phyloP scores from a whole-genome alignment of 192 early-diverging fungal species.

The Backusella sp. region DNA sequence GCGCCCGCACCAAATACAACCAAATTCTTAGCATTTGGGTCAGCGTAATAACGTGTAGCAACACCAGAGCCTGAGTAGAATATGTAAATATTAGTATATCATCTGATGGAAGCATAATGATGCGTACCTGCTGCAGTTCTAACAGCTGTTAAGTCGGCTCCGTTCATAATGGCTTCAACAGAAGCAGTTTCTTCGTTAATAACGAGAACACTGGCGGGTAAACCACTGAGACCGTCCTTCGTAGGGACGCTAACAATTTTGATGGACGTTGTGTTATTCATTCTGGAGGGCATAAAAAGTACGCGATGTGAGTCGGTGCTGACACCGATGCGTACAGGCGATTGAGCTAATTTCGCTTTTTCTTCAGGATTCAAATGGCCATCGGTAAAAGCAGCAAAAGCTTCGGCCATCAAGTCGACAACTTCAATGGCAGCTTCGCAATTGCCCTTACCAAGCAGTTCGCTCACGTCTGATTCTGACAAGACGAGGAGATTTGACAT shows the following conservation, averaged over 20 bases:
- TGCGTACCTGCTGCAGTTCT: constrained; percentile 48
- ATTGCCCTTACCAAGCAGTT: constrained; percentile 6
- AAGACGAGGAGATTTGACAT: constrained; percentile 11
- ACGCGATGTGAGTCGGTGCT: constrained; percentile 37
- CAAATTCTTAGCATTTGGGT: constrained; percentile 26
- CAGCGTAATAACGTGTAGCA: constrained; percentile 39
- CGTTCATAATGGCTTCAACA: constrained; percentile 47
- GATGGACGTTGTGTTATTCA: constrained; percentile 41
- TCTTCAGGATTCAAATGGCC: neutral
- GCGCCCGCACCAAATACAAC: constrained; percentile 54
- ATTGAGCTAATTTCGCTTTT: constrained; percentile 34
- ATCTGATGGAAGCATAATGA: neutral
- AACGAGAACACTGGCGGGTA: constrained; percentile 44
- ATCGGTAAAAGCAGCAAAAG: constrained; percentile 23
- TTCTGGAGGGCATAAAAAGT: constrained; percentile 51
- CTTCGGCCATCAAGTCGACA: constrained; percentile 28
- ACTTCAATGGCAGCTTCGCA: constrained; percentile 1
- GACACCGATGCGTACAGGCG: constrained; percentile 42
- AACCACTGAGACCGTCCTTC: constrained; percentile 38
- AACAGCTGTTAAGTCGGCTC: constrained; percentile 43
- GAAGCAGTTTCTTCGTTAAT: constrained; percentile 44
- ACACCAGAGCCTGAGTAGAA: constrained; percentile 40
- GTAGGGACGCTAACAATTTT: constrained; percentile 50
- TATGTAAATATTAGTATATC: neutral
- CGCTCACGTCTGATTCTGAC: constrained; percentile 10